A percentile compares a stretch with the other conserved stretches of the same genome.
These are phyloP conservation scores for Neurospora hispaniola DNA, from an alignment of 495 filamentous ascomycete genomes.

Conservation along the genomic window DNA sequence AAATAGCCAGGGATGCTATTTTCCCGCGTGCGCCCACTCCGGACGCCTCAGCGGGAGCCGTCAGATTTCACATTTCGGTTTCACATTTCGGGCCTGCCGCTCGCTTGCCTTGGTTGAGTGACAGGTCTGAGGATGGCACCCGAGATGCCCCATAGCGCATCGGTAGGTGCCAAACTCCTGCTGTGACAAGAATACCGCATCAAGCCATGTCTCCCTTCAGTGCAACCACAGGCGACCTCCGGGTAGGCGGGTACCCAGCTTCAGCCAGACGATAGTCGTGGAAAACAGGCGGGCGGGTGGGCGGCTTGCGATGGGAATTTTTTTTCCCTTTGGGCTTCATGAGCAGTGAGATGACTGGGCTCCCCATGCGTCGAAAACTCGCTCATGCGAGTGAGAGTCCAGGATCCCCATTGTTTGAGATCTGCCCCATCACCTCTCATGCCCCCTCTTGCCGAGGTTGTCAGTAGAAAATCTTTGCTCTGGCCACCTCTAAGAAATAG, in stretches of 20 bases:
- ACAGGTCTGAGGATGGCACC: not conserved
- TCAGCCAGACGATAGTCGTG: not conserved
- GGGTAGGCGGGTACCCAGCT: not conserved
- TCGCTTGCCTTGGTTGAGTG: not conserved
- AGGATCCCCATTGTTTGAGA: not conserved
- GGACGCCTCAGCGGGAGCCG: conserved; percentile 5
- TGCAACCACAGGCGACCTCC: conserved; percentile 10
- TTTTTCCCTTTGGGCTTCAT: not conserved
- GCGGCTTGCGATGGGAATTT: conserved; percentile 11
- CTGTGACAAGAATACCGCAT: conserved; percentile 5
- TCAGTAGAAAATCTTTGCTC: not conserved
- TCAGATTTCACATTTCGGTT: conserved; percentile 23
- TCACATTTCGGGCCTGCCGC: conserved; percentile 15
- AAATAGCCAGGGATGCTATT: not conserved
- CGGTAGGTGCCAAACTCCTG: not conserved
- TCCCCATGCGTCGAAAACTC: not conserved
- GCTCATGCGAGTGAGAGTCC: not conserved
- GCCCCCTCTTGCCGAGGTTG: not conserved
- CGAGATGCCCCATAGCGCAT: not conserved
- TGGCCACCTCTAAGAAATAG: not conserved
- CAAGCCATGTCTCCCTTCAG: conserved; percentile 3
- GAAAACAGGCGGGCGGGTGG: not conserved
- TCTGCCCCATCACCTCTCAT: not conserved
- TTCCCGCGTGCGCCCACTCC: conserved; percentile 6
- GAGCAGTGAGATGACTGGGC: not conserved